Percentiles rank a stretch among this genome's conserved stretches.
phyloP scores from a whole-genome alignment of 768 basidiomycete genomes.

The Mycena chlorophos region DNA sequence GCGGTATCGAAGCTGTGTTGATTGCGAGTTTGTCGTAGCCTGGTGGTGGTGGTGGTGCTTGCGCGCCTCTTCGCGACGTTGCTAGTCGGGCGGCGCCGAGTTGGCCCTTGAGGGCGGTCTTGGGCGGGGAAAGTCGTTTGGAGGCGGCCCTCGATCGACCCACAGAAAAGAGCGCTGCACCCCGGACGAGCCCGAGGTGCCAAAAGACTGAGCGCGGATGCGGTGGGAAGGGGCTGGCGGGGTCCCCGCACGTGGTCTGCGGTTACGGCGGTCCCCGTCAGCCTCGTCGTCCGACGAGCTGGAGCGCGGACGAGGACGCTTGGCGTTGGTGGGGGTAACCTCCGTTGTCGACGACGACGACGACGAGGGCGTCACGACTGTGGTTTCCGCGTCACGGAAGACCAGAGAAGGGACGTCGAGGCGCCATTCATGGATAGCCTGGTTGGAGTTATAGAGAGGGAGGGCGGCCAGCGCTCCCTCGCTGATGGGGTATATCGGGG shows the following conservation, averaged over 20 bases:
- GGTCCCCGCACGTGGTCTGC: conserved; percentile 4
- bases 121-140: conserved; percentile 6
- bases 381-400: too few relatives aligned
- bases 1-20: conserved; percentile 19
- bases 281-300: conserved; percentile 10
- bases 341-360: conserved; percentile 15
- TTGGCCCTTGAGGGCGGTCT: conserved; percentile 21
- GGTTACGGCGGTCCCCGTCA: conserved; percentile 17
- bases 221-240: conserved; percentile 13
- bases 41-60: too few relatives aligned
- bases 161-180: conserved; percentile 21
- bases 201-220: conserved; percentile 18
- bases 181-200: conserved; percentile 18
- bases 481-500: conserved; percentile 36
- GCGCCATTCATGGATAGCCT: conserved; percentile 46
- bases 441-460: conserved; percentile 23
- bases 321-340: conserved; percentile 21
- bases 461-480: conserved; percentile 34
- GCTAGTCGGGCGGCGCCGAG: conserved; percentile 23
- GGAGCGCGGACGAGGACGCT: conserved; percentile 22
- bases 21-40: too few relatives aligned
- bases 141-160: conserved; percentile 20
- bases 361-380: conserved; percentile 9
- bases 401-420: too few relatives aligned
- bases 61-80: conserved; percentile 1